Base-by-base conservation (phyloP, 2,329 filamentous ascomycete species). In the Clarireedia monteithiana region DNA sequence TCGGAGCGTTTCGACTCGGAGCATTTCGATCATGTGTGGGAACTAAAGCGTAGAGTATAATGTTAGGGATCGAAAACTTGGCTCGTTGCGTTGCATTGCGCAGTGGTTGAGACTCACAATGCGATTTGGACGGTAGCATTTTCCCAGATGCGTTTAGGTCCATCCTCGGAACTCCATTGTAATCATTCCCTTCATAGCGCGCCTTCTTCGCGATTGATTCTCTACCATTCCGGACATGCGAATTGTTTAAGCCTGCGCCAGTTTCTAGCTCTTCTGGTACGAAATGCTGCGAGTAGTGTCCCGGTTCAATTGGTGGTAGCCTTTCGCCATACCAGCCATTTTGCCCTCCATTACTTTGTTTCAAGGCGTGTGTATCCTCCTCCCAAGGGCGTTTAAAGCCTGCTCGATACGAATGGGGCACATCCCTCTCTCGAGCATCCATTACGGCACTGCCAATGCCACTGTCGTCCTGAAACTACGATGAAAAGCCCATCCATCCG, bases 361-460 rank as follows among this genome's bases (percentile, higher is more conserved):
- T 14, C 12, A 42, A 12, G 42, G 48, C 36, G 45, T 53, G 34
- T 27, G 39, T 58, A 12, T 60, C 61, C 51, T 63, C 64, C 51
- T 66, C 63, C 65, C 66, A 67, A 62, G 62, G 65, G 44, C 65
- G 63, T 59, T 67, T 67, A 52, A 61, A 63, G 56, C 60, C 61
- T 51, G 61, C 38, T 56, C 59, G 63, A 59, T 55, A 57, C 49
- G 57, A 62, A 56, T 64, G 65, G 59, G 64, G 63, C 51, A 60
- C 57, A 44, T 67, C 62, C 60, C 58, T 50, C 56, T 60, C 63
- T 61, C 59, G 62, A 63, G 60, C 65, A 61, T 67, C 65, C 66
- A 67, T 67, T 60, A 62, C 62, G 60, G 59, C 61, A 56, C 62
- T 62, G 45, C 57, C 58, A 59, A 58, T 58, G 51, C 64, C 62